A percentile compares a stretch with the other conserved stretches of the same genome.
Evolutionary conservation across 225 moss, liverwort and hornwort genomes (phyloP).

Genomic region (Takakia lepidozioides): DNA sequence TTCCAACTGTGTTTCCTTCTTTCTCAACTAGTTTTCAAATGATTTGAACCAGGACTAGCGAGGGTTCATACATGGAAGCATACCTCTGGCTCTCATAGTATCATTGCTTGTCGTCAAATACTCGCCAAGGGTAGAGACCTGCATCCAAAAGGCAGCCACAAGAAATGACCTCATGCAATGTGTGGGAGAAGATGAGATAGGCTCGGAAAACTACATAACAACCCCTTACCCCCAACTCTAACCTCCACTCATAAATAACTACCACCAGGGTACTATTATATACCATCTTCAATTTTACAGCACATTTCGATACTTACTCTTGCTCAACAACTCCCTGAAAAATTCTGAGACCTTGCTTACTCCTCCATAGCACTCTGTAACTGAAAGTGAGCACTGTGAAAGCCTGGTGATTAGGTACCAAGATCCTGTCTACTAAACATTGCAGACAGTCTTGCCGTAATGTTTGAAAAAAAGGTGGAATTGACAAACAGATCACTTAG

Average conservation of each 20-base stretch:
- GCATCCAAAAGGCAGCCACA: conserved; percentile 1
- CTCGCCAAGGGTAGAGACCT: conserved; percentile 52
- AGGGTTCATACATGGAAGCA: conserved; percentile 1
- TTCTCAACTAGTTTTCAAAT: background rate
- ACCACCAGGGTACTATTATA: no score
- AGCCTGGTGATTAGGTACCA: no score
- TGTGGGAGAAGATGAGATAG: no score
- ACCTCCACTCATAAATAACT: background rate
- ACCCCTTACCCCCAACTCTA: background rate
- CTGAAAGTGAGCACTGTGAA: no score
- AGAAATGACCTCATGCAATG: conserved; percentile 3
- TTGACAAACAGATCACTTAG: background rate
- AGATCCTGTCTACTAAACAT: no score
- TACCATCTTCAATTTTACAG: no score
- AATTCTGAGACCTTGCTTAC: no score
- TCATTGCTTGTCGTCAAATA: conserved; percentile 76
- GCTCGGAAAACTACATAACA: background rate
- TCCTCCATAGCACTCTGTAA: no score
- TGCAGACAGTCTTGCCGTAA: no score
- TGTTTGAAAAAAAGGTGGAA: no score
- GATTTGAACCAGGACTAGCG: background rate
- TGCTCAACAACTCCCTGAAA: no score
- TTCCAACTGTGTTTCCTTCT: background rate
- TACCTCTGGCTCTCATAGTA: conserved; percentile 66
- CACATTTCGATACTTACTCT: no score